phyloP scores from a whole-genome alignment of 202 grass and related monocot species.

The Musa balbisiana region DNA sequence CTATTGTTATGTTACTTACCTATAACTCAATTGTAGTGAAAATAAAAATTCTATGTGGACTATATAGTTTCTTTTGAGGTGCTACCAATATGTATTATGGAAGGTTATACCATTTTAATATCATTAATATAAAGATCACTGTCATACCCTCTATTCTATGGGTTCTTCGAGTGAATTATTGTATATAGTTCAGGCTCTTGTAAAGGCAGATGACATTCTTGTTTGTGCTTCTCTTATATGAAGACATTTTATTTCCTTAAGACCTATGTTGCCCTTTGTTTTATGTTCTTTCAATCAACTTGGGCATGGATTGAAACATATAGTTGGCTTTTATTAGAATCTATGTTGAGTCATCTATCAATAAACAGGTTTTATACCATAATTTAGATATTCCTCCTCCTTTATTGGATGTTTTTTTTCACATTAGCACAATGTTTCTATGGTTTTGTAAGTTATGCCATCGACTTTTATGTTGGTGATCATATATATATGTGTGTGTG shows the following conservation, averaged over 20 bases:
- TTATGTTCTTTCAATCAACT: neutral
- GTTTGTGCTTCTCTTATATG: neutral
- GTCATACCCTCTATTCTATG: too few species aligned
- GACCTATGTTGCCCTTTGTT: neutral
- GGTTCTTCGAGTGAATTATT: too few species aligned
- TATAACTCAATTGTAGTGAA: too few species aligned
- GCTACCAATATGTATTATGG: too few species aligned
- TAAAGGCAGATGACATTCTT: too few species aligned
- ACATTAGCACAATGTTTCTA: neutral
- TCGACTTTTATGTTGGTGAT: neutral
- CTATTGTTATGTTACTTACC: too few species aligned
- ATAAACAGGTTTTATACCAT: neutral
- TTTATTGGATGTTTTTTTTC: neutral
- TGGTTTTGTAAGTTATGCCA: neutral
- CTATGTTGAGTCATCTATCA: neutral
- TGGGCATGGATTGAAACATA: neutral
- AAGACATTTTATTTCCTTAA: neutral
- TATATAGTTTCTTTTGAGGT: too few species aligned
- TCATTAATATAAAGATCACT: too few species aligned
- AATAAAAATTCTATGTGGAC: too few species aligned
- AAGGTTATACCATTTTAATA: too few species aligned
- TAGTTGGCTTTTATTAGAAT: neutral
- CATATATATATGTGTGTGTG: neutral
- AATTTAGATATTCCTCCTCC: neutral
- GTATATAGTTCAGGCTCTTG: too few species aligned